Evolutionary conservation across 768 basidiomycete species (phyloP).

Genomic region (Tubosaeta sp.): DNA sequence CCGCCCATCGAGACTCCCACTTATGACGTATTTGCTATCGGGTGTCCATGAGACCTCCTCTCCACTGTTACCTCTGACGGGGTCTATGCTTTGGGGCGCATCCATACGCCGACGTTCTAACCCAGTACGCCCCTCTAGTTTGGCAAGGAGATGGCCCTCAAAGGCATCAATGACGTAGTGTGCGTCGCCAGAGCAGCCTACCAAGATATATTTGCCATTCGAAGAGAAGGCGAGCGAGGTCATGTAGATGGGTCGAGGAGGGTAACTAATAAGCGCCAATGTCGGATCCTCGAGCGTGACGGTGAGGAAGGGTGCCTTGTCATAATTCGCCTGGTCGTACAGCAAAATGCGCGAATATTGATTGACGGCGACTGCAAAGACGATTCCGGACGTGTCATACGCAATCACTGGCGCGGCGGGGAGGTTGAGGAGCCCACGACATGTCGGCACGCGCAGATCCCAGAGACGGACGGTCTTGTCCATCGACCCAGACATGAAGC

Average conservation of each 20-base stretch:
- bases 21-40: slow-evolving; percentile 85
- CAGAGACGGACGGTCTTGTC: slow-evolving; percentile 95
- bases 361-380: slow-evolving; percentile 86
- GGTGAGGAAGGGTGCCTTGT: slow-evolving; percentile 87
- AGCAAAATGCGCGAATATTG: slow-evolving; percentile 76
- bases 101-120: slow-evolving; percentile 63
- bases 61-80: slow-evolving; percentile 77
- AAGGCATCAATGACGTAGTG: slow-evolving; percentile 95
- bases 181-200: slow-evolving; percentile 88
- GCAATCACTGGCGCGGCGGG: slow-evolving; percentile 75
- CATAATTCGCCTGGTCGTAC: slow-evolving; percentile 83
- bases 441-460: slow-evolving; percentile 81
- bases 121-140: slow-evolving; percentile 81
- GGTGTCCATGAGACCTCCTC: slow-evolving; percentile 95
- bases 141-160: slow-evolving; percentile 76
- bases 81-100: slow-evolving; percentile 55
- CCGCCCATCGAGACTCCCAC: slow-evolving; percentile 82
- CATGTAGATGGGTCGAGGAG: slow-evolving; percentile 85
- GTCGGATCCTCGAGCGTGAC: slow-evolving; percentile 82
- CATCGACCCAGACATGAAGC: slow-evolving; percentile 91
- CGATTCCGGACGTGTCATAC: slow-evolving; percentile 76
- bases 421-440: slow-evolving; percentile 74
- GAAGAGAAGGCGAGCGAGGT: slow-evolving; percentile 89
- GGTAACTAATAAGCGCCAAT: slow-evolving; percentile 68
- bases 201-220: slow-evolving; percentile 84